Conservation (phyloP, 345 rosid genomes). For the Zanthoxylum bungeanum region DNA sequence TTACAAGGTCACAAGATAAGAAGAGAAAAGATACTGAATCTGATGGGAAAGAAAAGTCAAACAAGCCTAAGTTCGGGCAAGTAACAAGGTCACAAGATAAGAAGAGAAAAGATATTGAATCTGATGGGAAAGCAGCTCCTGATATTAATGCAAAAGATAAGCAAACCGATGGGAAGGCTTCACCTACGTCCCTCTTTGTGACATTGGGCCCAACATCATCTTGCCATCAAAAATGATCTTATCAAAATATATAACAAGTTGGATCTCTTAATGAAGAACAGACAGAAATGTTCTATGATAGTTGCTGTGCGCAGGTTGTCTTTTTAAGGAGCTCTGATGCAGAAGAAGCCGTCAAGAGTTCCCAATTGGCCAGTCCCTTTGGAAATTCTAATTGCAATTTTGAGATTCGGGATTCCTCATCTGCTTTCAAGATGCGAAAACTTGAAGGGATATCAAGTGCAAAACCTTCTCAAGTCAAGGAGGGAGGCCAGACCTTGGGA, state of each 20-base stretch:
- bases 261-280: constrained; percentile 52
- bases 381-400: constrained; percentile 37
- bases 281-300: constrained; percentile 41
- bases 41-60: constrained; percentile 7
- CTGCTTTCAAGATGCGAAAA: constrained; percentile 24
- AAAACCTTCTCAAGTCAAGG: constrained; percentile 12
- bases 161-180: constrained; percentile 24
- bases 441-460: constrained; percentile 19
- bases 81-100: constrained; percentile 15
- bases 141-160: constrained; percentile 16
- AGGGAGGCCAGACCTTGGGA: constrained; percentile 12
- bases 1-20: too few species aligned
- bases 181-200: constrained; percentile 42
- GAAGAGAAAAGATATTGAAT: constrained; percentile 15
- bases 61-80: constrained; percentile 7
- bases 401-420: constrained; percentile 23
- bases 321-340: constrained; percentile 55
- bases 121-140: constrained; percentile 19
- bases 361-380: constrained; percentile 47
- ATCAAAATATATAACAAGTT: constrained; percentile 39
- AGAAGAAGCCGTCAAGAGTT: constrained; percentile 57
- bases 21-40: too few species aligned
- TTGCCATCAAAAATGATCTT: constrained; percentile 67
- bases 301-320: constrained; percentile 44
- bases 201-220: constrained; percentile 60